Evolutionary conservation across 164 flowering plant genomes (phyloP), one percentile per base, ranked within the genome.

Genomic region (Magnolia kwangsiensis): DNA sequence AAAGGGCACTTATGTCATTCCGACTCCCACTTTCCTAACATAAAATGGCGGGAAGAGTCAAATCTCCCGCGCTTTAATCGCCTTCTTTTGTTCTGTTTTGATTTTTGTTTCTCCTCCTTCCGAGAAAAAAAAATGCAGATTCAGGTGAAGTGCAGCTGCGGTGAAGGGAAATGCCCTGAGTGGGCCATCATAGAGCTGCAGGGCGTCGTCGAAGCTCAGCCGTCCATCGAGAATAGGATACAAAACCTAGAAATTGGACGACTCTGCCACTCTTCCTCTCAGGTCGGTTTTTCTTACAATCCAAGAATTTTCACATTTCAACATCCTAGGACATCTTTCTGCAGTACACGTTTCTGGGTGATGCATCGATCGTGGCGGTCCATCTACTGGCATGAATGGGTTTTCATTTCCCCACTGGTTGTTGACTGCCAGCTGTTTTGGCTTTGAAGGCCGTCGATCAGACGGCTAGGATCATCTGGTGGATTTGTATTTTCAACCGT

Each of bases 101-200:
- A 4, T 31, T 11, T 13, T 19, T 29, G 45, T 2, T 8, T 19
- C 7, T 5, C 45, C 45, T 11, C 18, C 9, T 14, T 37, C 4
- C 14, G 4, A 4, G 2, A 1, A 7, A 14, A 24, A 23, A 1
- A 11, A 4, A 93, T 90, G 98, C 82, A 87, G 88, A 95, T 93
- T 50, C 80, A 75, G 50, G 87, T 95, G 76, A 90, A 88, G 83
- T 95, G 98, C 78, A 83, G 88, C 23, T 95, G 99, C 66, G 89
- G 89, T 1, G 92, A 87, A 65, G 86, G 81, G 19, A 83, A 78
- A 4, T 93, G 98, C 72, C 85, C 78, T 14, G 98, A 95, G 85
- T 95, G 99, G 99, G 96, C 94, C 18, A 86, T 95, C 50, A 79
- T 95, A 1, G 98, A 93, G 74, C 63, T 93, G 67, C 98, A 95